These are phyloP conservation scores for Beauveria rudraprayagi DNA, from an alignment of 2,329 filamentous ascomycete genomes.

Conservation along the genomic window DNA sequence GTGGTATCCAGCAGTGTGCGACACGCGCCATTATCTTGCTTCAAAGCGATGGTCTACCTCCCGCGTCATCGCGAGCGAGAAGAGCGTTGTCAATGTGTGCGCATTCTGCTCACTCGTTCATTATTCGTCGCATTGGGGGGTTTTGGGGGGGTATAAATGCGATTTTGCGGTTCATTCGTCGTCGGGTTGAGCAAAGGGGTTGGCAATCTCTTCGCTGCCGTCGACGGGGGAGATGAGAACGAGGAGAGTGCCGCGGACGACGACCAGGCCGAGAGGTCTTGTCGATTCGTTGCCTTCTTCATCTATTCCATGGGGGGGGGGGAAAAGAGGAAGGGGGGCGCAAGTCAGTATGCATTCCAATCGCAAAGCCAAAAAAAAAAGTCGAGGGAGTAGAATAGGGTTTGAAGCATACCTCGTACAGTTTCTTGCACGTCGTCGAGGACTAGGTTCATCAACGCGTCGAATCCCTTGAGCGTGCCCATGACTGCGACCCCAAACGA, in stretches of 20 bases:
- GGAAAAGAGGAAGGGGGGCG: no score
- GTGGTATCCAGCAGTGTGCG: background rate
- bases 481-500: constrained; percentile 49
- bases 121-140: background rate
- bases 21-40: no score
- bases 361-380: background rate
- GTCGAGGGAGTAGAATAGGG: background rate
- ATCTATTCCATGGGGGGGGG: constrained; percentile 44
- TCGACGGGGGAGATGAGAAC: constrained; percentile 89
- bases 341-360: background rate
- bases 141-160: background rate
- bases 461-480: constrained; percentile 87
- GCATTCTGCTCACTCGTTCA: background rate
- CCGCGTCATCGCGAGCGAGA: no score
- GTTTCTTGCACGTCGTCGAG: constrained; percentile 89
- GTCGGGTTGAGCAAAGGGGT: constrained; percentile 76
- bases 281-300: constrained; percentile 85
- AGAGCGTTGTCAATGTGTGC: no score
- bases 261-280: constrained; percentile 74
- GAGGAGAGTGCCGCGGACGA: constrained; percentile 84
- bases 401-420: constrained; percentile 61
- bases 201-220: constrained; percentile 91
- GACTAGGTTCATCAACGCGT: constrained; percentile 96
- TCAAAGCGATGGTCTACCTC: no score
- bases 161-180: constrained; percentile 37